A percentile compares a stretch with the other conserved stretches of the same genome.
Conservation (phyloP, 2,329 filamentous ascomycete species). For the Aspergillus carbonarius region DNA sequence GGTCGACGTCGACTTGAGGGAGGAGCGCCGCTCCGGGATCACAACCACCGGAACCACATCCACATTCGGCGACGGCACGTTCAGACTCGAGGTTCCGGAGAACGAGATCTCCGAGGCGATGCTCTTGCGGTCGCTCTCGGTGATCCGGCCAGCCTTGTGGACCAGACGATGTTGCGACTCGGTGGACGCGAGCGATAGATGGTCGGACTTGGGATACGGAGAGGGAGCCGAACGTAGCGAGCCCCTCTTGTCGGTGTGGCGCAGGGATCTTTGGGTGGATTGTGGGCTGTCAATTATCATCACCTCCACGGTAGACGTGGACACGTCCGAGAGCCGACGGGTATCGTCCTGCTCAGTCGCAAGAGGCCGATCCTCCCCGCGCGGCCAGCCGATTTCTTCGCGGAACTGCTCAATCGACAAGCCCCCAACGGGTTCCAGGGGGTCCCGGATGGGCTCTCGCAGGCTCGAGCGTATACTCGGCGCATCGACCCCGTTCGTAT, state of each 20-base stretch:
- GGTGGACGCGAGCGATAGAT: slow-evolving; percentile 46
- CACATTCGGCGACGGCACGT: slow-evolving; percentile 27
- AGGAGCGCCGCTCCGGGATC: slow-evolving; percentile 48
- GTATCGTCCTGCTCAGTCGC: slow-evolving; percentile 29
- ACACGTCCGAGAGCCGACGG: slow-evolving; percentile 51
- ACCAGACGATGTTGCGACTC: slow-evolving; percentile 50
- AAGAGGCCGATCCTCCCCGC: slow-evolving; percentile 30
- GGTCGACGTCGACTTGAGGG: slow-evolving; percentile 39
- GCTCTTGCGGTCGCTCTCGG: slow-evolving; percentile 47
- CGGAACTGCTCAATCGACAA: slow-evolving; percentile 50
- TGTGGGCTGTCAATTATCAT: slow-evolving; percentile 54
- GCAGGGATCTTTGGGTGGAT: slow-evolving; percentile 46
- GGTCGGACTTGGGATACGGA: slow-evolving; percentile 45
- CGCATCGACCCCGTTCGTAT: slow-evolving; percentile 12
- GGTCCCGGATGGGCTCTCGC: slow-evolving; percentile 33
- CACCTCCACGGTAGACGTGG: slow-evolving; percentile 57
- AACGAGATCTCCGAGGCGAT: slow-evolving; percentile 43
- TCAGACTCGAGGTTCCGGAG: slow-evolving; percentile 33
- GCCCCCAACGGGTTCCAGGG: slow-evolving; percentile 25
- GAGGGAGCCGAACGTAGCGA: slow-evolving; percentile 52
- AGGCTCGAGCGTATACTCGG: slow-evolving; percentile 29
- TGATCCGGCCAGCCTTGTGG: slow-evolving; percentile 52
- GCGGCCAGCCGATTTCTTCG: slow-evolving; percentile 52
- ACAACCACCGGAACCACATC: slow-evolving; percentile 50
- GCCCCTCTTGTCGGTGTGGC: slow-evolving; percentile 55